Conservation (phyloP, 2,329 filamentous ascomycete genomes). For the Sporothrix luriei region DNA sequence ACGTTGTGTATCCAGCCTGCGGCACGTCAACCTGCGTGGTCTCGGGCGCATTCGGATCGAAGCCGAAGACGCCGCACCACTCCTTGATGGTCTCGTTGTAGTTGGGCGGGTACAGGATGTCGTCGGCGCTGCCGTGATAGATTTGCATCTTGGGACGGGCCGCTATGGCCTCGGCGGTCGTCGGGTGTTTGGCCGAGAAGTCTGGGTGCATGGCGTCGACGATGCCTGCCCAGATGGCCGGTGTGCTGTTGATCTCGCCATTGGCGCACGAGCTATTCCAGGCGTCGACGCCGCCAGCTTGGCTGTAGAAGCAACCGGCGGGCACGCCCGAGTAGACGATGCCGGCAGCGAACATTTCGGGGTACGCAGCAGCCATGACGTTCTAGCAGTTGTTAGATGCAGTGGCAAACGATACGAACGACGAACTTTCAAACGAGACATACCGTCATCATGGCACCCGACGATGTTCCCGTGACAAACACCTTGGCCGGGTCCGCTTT, state of each 20-base stretch:
- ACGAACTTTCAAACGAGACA: background rate
- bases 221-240: constrained; percentile 53
- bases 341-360: constrained; percentile 52
- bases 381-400: constrained; percentile 39
- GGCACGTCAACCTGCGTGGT: constrained; percentile 36
- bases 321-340: constrained; percentile 50
- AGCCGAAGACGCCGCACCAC: constrained; percentile 56
- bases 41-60: constrained; percentile 37
- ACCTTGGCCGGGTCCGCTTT: constrained; percentile 54
- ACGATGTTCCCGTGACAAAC: constrained; percentile 56
- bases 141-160: constrained; percentile 58
- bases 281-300: constrained; percentile 45
- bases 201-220: constrained; percentile 53
- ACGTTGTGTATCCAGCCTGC: constrained; percentile 38
- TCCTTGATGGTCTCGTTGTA: constrained; percentile 61
- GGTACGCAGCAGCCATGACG: constrained; percentile 52
- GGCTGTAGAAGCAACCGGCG: constrained; percentile 50
- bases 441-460: constrained; percentile 54
- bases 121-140: constrained; percentile 59
- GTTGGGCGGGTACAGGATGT: constrained; percentile 55
- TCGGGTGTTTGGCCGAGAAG: constrained; percentile 41
- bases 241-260: constrained; percentile 48
- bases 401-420: no score
- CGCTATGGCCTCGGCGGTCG: constrained; percentile 41
- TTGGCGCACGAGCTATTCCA: constrained; percentile 58